Percentiles rank a stretch among this genome's conserved stretches.
Conservation (phyloP, 768 basidiomycete genomes). For the Tephrocybe rancida region DNA sequence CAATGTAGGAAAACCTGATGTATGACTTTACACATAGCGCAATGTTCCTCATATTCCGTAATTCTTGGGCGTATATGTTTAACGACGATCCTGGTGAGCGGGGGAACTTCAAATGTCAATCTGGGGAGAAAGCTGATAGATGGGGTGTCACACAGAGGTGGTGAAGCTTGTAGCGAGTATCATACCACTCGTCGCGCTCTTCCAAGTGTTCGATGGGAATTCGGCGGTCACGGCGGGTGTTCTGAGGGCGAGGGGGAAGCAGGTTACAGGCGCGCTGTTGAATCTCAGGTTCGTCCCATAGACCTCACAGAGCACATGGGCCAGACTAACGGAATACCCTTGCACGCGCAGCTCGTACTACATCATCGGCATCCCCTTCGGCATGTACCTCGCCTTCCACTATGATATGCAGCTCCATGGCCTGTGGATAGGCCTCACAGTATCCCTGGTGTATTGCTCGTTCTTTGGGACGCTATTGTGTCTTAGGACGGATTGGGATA, state of each 20-base stretch:
- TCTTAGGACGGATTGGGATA: slow-evolving; percentile 66
- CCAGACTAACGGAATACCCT: background rate
- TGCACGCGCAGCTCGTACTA: slow-evolving; percentile 67
- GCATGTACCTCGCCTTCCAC: slow-evolving; percentile 75
- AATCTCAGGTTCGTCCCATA: slow-evolving; percentile 61
- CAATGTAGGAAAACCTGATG: too few relatives aligned
- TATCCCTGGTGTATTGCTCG: slow-evolving; percentile 62
- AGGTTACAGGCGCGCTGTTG: slow-evolving; percentile 74
- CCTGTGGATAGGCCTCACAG: slow-evolving; percentile 83
- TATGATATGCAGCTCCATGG: slow-evolving; percentile 62
- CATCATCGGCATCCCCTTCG: slow-evolving; percentile 80
- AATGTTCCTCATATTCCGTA: slow-evolving; percentile 60
- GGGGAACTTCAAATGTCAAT: background rate
- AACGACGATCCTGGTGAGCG: slow-evolving; percentile 63
- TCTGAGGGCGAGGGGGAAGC: slow-evolving; percentile 82
- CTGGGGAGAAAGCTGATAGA: too few relatives aligned
- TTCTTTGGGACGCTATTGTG: slow-evolving; percentile 55
- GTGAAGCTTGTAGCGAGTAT: slow-evolving; percentile 66
- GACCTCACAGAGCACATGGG: background rate
- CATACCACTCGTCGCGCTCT: slow-evolving; percentile 74
- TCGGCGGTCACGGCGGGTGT: slow-evolving; percentile 72
- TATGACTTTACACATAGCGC: slow-evolving; percentile 33
- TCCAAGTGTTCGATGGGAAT: slow-evolving; percentile 86
- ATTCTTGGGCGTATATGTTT: slow-evolving; percentile 75
- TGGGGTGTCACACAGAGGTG: too few relatives aligned